These are phyloP conservation scores for Ophiocordyceps camponoti-leonardi DNA, from an alignment of 2,329 filamentous ascomycete genomes.

Conservation along the genomic window DNA sequence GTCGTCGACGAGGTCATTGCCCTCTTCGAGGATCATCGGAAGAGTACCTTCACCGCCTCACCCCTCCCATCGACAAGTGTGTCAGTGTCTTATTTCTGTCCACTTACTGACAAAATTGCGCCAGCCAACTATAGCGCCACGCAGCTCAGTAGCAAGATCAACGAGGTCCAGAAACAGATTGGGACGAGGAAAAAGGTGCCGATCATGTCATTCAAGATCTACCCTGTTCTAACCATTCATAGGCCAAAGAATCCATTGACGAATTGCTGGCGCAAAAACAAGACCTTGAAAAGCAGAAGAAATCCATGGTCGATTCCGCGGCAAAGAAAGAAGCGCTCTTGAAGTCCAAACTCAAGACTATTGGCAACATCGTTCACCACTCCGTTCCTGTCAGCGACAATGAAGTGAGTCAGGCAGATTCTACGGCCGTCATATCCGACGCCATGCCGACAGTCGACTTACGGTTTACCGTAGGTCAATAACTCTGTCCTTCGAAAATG, in stretches of 20 bases:
- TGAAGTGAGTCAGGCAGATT: conserved; percentile 32
- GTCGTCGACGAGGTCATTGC: conserved; percentile 81
- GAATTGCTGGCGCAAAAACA: conserved; percentile 66
- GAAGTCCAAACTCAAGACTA: conserved; percentile 61
- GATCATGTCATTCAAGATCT: not conserved
- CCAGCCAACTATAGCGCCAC: conserved; percentile 54
- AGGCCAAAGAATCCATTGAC: conserved; percentile 74
- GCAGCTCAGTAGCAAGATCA: conserved; percentile 72
- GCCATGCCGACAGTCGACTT: not conserved
- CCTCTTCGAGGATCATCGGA: conserved; percentile 71
- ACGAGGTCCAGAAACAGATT: conserved; percentile 79
- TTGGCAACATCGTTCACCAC: conserved; percentile 61
- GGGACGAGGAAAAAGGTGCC: conserved; percentile 73
- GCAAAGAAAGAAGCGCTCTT: conserved; percentile 58
- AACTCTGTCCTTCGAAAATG: conserved; percentile 64
- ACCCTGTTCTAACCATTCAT: not conserved
- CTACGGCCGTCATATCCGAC: not conserved
- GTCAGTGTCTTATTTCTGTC: too few relatives aligned
- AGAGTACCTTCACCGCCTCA: conserved; percentile 29
- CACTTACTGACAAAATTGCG: not conserved
- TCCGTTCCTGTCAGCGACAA: conserved; percentile 70
- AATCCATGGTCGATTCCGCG: conserved; percentile 57
- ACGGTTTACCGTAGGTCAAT: conserved; percentile 38
- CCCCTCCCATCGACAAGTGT: too few relatives aligned
- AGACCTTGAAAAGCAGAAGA: conserved; percentile 66